phyloP scores from a whole-genome alignment of 176 grass and related monocot genomes.

The Oryza meyeriana region DNA sequence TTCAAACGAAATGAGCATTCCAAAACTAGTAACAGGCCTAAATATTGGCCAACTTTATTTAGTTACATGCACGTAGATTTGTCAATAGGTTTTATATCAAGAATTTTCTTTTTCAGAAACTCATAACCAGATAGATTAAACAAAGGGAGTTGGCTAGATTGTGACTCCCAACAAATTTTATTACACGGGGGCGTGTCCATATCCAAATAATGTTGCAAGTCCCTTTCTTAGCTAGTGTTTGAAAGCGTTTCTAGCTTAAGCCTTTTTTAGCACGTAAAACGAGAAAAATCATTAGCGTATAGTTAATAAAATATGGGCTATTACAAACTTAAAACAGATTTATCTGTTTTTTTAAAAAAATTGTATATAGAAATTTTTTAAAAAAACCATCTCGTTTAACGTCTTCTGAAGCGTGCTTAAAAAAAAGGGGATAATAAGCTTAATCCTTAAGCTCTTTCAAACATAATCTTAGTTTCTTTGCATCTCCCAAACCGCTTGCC shows the following conservation, averaged over 20 bases:
- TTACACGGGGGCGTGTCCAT: slow-evolving; percentile 12
- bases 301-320: too few species aligned
- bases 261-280: too few species aligned
- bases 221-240: too few species aligned
- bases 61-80: neutral
- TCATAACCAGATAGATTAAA: neutral
- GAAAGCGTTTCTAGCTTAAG: too few species aligned
- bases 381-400: too few species aligned
- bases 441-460: too few species aligned
- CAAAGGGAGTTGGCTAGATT: neutral
- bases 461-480: slow-evolving; percentile 26
- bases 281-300: too few species aligned
- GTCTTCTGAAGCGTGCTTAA: too few species aligned
- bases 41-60: slow-evolving; percentile 1
- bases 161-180: slow-evolving; percentile 33
- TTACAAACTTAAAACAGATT: too few species aligned
- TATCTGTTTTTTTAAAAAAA: too few species aligned
- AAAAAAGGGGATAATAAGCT: too few species aligned
- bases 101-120: neutral
- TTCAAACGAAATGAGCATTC: neutral
- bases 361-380: too few species aligned
- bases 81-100: neutral
- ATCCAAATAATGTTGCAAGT: slow-evolving; percentile 28
- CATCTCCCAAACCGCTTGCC: slow-evolving; percentile 23
- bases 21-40: neutral